Conservation (phyloP, 2,329 filamentous ascomycete species). For the Nemania abortiva region DNA sequence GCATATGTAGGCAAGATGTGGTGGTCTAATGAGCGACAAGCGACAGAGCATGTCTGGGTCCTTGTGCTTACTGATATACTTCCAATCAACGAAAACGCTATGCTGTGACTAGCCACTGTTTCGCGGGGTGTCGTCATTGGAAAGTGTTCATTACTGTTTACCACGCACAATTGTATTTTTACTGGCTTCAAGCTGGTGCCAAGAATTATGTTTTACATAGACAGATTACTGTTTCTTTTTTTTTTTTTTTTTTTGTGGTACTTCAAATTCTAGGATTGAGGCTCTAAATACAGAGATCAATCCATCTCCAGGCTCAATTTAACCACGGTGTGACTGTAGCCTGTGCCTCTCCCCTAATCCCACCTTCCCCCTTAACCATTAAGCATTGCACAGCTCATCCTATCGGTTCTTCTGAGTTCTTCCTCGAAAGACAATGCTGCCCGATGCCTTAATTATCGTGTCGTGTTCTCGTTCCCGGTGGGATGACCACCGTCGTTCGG, state of each 20-base stretch:
- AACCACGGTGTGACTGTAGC: constrained; percentile 29
- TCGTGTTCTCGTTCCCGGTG: constrained; percentile 36
- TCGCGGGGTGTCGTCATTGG: background rate
- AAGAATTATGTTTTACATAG: constrained; percentile 8
- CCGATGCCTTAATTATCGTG: constrained; percentile 22
- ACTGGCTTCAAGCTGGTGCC: constrained; percentile 3
- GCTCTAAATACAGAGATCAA: constrained; percentile 29
- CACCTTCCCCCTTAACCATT: constrained; percentile 25
- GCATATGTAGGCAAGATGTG: constrained; percentile 10
- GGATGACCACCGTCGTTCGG: constrained; percentile 22
- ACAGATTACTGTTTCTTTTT: no score
- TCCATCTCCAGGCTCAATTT: constrained; percentile 33
- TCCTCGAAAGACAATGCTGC: constrained; percentile 21
- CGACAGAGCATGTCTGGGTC: background rate
- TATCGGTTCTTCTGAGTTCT: constrained; percentile 12
- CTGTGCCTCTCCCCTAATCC: constrained; percentile 5
- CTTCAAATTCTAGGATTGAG: constrained; percentile 18
- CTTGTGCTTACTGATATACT: constrained; percentile 24
- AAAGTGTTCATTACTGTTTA: background rate
- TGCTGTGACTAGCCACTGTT: constrained; percentile 15
- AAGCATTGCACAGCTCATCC: constrained; percentile 26
- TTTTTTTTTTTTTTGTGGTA: constrained; percentile 5
- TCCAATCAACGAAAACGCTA: constrained; percentile 9
- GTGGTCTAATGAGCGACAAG: no score
- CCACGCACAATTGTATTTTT: constrained; percentile 1